Conservation (phyloP, 2,329 filamentous ascomycete genomes). For the Bipolaris oryzae region DNA sequence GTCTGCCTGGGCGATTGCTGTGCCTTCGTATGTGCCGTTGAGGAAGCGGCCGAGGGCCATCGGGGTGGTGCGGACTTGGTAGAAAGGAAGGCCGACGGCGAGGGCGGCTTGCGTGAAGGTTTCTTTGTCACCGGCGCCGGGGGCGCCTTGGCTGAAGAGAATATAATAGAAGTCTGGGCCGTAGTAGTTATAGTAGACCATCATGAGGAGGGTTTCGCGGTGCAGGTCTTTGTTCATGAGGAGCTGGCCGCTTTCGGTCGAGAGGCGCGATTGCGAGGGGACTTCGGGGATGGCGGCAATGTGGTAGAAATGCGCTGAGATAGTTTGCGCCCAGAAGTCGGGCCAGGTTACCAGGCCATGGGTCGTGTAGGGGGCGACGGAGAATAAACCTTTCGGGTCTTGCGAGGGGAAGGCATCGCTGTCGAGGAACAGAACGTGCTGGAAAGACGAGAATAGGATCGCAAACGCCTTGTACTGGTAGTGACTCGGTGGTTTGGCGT, state of each 20-base stretch:
- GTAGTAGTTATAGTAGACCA: conserved; percentile 62
- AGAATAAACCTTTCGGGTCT: conserved; percentile 56
- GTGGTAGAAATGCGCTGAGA: conserved; percentile 54
- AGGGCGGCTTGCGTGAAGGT: conserved; percentile 56
- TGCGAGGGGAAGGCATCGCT: conserved; percentile 61
- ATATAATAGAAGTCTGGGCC: conserved; percentile 60
- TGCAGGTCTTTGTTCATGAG: conserved; percentile 58
- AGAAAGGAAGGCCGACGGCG: conserved; percentile 50
- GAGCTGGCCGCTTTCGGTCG: conserved; percentile 58
- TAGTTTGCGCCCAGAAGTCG: conserved; percentile 58
- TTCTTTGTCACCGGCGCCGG: conserved; percentile 57
- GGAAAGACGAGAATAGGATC: conserved; percentile 64
- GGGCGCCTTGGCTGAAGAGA: conserved; percentile 53
- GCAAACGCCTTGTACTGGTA: conserved; percentile 65
- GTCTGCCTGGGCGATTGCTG: conserved; percentile 29
- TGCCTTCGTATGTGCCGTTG: conserved; percentile 18
- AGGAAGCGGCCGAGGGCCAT: conserved; percentile 37
- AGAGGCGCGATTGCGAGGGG: conserved; percentile 39
- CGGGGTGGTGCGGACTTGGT: conserved; percentile 48
- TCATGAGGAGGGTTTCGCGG: conserved; percentile 55
- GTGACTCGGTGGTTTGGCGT: conserved; percentile 26
- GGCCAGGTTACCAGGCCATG: conserved; percentile 64
- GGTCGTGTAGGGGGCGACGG: conserved; percentile 58
- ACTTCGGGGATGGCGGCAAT: conserved; percentile 49
- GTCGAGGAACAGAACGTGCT: conserved; percentile 65